These are phyloP conservation scores for Spizellomyces punctatus DNA, from an alignment of 192 early-diverging fungal genomes.

Conservation along the genomic window DNA sequence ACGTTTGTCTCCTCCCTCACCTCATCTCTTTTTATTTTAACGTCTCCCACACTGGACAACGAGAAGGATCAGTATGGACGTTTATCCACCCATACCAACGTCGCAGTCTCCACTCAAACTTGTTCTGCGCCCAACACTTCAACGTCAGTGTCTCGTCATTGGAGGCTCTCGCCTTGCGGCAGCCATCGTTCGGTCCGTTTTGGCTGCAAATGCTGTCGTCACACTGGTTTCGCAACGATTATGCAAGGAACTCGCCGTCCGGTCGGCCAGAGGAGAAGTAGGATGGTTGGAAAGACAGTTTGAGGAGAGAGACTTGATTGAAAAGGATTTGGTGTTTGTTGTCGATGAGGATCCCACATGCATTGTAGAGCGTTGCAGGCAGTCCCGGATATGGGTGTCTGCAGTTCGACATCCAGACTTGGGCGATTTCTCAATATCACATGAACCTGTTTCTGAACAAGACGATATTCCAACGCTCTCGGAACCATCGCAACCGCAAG, in stretches of 20 bases:
- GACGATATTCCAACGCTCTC: constrained; percentile 56
- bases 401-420: constrained; percentile 85
- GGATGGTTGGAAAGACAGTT: constrained; percentile 45
- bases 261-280: constrained; percentile 62
- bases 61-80: no score
- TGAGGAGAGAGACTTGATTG: constrained; percentile 48
- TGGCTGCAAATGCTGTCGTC: constrained; percentile 77
- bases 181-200: constrained; percentile 73
- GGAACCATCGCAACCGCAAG: neutral
- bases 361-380: constrained; percentile 65
- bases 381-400: constrained; percentile 79
- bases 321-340: constrained; percentile 41
- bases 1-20: no score
- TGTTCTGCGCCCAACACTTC: no score
- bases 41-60: no score
- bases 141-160: constrained; percentile 37
- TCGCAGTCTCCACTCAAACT: no score
- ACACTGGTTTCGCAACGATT: constrained; percentile 69
- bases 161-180: constrained; percentile 85
- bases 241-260: constrained; percentile 64
- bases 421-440: constrained; percentile 93
- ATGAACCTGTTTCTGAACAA: constrained; percentile 52
- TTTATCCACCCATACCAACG: no score
- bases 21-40: no score
- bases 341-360: constrained; percentile 61